Evolutionary conservation across 768 basidiomycete genomes (phyloP), one percentile per base, ranked within the genome.

Genomic region (Inosperma sp.): DNA sequence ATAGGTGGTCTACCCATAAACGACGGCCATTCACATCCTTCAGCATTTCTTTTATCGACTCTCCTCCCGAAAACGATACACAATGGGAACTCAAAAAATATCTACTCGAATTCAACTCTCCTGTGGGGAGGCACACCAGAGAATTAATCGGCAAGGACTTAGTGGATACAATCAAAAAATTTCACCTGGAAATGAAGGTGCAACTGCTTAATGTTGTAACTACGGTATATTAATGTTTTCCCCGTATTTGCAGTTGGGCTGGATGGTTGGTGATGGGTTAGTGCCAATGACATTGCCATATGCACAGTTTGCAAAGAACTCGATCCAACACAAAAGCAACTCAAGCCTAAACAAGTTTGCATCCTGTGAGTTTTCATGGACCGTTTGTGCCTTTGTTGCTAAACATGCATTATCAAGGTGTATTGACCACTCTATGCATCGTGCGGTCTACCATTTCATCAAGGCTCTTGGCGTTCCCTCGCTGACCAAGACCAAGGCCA

Each of bases 391-490:
- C 17, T n/a, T 17, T 17, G 17, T 5, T n/a, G 23, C 27, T 19
- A 37, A 10, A 37, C 13, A 25, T 22, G 16, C 39, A 21, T 40
- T 16, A 13, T 40, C 12, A 33, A 57, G 56, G 13, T 59, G 58
- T 23, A 57, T 59, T 33, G 50, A 52, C 22, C 58, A 59, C 26
- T 52, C 58, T 8, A 49, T 59, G 17, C 56, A 59, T 43, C 46
- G 55, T 7, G 48, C 49, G 19, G 53, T 47, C 3, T 49, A 23
- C 14, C 58, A 59, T 33, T 59, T 59, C 31, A 49, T 55, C 33
- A 49, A 42, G 12, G 49, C 53, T 3, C 50, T 59, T 16, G 50
- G 48, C 17, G 41, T 57, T 4, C 22, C 36, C 9, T 25, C 30
- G 23, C 34, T 52, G 19, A 42, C 13, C 7, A 42, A 34, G 25